Base-by-base conservation (phyloP, 2,329 filamentous ascomycete genomes). In the Alternaria gansuensis region DNA sequence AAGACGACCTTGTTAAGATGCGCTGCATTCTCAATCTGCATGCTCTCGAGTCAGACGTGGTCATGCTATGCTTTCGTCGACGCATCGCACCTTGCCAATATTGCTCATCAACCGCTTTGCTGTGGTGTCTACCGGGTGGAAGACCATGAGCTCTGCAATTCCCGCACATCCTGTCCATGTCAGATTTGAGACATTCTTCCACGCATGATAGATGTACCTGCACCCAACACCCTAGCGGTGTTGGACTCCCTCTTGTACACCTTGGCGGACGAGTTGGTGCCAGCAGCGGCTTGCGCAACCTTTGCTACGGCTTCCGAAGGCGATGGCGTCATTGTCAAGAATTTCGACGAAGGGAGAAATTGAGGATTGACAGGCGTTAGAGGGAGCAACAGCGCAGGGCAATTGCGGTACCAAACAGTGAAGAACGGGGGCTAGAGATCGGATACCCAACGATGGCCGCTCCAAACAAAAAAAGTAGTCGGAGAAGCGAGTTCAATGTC, bases 91-190 rank as follows among this genome's bases (percentile, higher is more conserved):
- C 82, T 84, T 91, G 76, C 87, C 88, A 79, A 96, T 90, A 81
- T 99, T 97, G 87, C 93, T 97, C 95, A 99, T 99, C 81, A 99
- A 87, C 70, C 95, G 92, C 85, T 99, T 99, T 65, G 95, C 94
- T 74, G 96, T 97, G 50, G 95, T 99, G 82, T 99, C 95, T 78
- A 99, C 92, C 70, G 69, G 63, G 60, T 77, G 66, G 84, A 97
- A 97, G 78, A 97, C 88, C 74, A 92, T 88, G 74, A 97, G 84
- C 82, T 97, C 94, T 72, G 93, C 90, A 78, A 97, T 94, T 83
- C 93, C 93, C 75, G 93, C 93, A 75, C 89, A 92, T 75, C 93
- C 93, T 97, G 37, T 24, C 26, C 40, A n/a, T 13, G 53, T 75
- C 34, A 72, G 64, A 48, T 26, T 9, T n/a, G 43, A 23, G 7